Percentiles rank a stretch among this genome's conserved stretches.
These are phyloP conservation scores for Metschnikowia lunata DNA, from an alignment of 805 yeast species.

Conservation along the genomic window DNA sequence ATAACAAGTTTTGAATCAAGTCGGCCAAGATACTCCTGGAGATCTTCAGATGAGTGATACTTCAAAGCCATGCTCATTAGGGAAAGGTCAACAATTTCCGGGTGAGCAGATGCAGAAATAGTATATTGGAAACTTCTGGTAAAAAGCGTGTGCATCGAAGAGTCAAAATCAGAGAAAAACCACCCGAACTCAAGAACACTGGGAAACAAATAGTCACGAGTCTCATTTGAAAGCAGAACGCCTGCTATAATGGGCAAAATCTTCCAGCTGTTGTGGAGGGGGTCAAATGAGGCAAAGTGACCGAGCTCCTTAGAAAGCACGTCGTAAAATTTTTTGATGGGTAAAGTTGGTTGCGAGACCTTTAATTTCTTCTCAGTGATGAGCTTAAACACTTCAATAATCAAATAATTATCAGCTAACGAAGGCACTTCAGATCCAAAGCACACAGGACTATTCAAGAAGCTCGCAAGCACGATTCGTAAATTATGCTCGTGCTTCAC, in stretches of 20 bases:
- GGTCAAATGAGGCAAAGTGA: conserved; percentile 29
- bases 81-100: conserved; percentile 26
- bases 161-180: conserved; percentile 37
- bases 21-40: conserved; percentile 19
- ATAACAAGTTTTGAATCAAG: conserved; percentile 20
- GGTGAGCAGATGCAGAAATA: conserved; percentile 18
- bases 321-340: conserved; percentile 41
- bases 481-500: conserved; percentile 46
- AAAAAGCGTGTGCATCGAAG: conserved; percentile 25
- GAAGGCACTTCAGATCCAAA: conserved; percentile 16
- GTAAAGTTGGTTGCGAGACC: conserved; percentile 46
- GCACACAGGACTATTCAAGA: conserved; percentile 41
- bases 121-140: conserved; percentile 22
- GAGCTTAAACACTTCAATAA: conserved; percentile 47
- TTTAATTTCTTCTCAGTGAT: conserved; percentile 42
- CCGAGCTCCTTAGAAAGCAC: conserved; percentile 31
- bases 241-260: conserved; percentile 47
- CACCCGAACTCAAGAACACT: conserved; percentile 25
- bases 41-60: conserved; percentile 21
- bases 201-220: conserved; percentile 30
- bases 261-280: conserved; percentile 39
- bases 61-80: conserved; percentile 34
- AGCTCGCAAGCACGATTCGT: conserved; percentile 39
- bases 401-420: conserved; percentile 31
- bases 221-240: conserved; percentile 32